phyloP scores from a whole-genome alignment of 495 filamentous ascomycete genomes.

The Penicillium bialowiezense region DNA sequence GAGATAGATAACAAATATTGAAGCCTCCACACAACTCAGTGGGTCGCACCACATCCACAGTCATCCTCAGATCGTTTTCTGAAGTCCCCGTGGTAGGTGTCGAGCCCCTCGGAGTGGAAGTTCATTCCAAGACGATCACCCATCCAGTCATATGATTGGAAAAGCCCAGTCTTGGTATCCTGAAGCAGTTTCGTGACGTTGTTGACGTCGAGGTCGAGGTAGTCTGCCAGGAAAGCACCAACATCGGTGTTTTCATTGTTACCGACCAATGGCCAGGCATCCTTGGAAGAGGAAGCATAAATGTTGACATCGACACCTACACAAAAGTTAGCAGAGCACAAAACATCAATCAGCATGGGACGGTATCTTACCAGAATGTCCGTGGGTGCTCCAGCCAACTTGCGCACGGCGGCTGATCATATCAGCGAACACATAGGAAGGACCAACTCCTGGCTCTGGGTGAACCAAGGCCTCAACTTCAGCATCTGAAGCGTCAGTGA shows the following conservation, averaged over 20 bases:
- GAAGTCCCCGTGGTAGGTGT: conserved; percentile 52
- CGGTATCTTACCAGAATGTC: conserved; percentile 61
- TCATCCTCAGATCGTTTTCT: conserved; percentile 38
- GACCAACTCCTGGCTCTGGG: conserved; percentile 36
- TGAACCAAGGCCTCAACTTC: conserved; percentile 69
- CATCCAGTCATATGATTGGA: conserved; percentile 37
- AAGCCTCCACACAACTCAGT: conserved; percentile 13
- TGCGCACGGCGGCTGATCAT: conserved; percentile 85
- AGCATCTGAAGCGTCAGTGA: conserved; percentile 65
- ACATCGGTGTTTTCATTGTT: conserved; percentile 96
- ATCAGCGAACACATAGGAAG: conserved; percentile 67
- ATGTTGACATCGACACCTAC: conserved; percentile 83
- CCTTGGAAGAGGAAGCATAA: conserved; percentile 60
- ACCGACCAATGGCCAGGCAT: conserved; percentile 57
- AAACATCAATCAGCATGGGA: not conserved
- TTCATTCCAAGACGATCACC: conserved; percentile 38
- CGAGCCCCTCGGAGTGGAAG: conserved; percentile 36
- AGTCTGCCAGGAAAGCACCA: conserved; percentile 73
- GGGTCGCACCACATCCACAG: conserved; percentile 40
- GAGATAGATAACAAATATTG: not conserved
- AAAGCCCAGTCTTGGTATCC: conserved; percentile 41
- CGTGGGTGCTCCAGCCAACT: conserved; percentile 89
- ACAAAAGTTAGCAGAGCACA: conserved; percentile 14
- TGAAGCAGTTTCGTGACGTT: conserved; percentile 70
- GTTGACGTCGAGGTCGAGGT: conserved; percentile 76